phyloP scores from a whole-genome alignment of 495 filamentous ascomycete genomes.

The Staphylotrichum tortipilum region DNA sequence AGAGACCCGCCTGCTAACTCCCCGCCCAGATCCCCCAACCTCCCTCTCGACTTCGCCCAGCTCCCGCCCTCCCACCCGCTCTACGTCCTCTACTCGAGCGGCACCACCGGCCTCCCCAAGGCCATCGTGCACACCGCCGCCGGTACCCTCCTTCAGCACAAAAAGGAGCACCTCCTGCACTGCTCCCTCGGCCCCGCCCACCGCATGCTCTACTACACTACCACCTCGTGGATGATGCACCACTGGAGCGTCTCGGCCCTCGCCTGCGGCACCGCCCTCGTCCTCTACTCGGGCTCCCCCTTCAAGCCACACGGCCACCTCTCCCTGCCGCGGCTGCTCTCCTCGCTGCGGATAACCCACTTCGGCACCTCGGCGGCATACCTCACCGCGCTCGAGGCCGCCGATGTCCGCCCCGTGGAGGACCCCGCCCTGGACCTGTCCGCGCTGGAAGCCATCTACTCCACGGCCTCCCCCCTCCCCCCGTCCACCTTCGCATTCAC shows the following conservation, averaged over 20 bases:
- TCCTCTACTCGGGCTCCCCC: slow-evolving; percentile 84
- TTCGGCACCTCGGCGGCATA: slow-evolving; percentile 93
- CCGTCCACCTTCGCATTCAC: slow-evolving; percentile 89
- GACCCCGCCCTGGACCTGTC: slow-evolving; percentile 45
- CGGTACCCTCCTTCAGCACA: slow-evolving; percentile 84
- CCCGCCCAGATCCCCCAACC: slow-evolving; percentile 27
- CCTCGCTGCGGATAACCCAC: slow-evolving; percentile 58
- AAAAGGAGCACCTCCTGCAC: slow-evolving; percentile 86
- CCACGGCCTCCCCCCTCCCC: slow-evolving; percentile 82
- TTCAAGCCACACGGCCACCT: slow-evolving; percentile 50
- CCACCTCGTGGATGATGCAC: slow-evolving; percentile 97
- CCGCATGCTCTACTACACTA: slow-evolving; percentile 68
- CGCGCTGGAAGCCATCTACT: slow-evolving; percentile 72
- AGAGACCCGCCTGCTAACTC: too few species aligned
- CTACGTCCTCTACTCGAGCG: slow-evolving; percentile 81
- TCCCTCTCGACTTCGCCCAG: slow-evolving; percentile 57
- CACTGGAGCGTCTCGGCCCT: slow-evolving; percentile 85
- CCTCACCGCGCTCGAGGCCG: slow-evolving; percentile 82
- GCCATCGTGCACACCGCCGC: slow-evolving; percentile 86
- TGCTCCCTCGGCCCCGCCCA: slow-evolving; percentile 52
- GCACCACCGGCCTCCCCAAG: slow-evolving; percentile 85
- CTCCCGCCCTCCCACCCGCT: slow-evolving; percentile 75
- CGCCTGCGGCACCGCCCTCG: slow-evolving; percentile 66
- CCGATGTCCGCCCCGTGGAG: slow-evolving; percentile 53
- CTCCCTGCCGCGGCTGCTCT: slow-evolving; percentile 35